Base-by-base conservation (phyloP, 768 basidiomycete species). In the Boletus insuetus region DNA sequence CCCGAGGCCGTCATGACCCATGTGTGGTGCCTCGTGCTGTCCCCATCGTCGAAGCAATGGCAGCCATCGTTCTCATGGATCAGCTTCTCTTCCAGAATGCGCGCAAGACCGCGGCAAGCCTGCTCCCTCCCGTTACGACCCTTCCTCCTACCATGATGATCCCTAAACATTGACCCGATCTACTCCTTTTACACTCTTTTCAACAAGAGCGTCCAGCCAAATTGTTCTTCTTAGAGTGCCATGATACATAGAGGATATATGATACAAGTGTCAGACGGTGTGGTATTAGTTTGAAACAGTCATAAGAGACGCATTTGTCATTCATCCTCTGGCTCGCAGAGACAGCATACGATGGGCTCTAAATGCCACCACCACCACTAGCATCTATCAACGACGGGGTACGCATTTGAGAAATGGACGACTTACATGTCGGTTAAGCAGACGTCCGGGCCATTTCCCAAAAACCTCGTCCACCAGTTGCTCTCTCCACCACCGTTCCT, bases 31-130 rank as follows among this genome's bases (percentile, higher is more conserved):
- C 96, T 40, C 86, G 94, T 45, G 94, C 94, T 19, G 93, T 98
- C 10, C 94, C 97, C 41, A 99, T 99, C 64, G 96, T 98, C 42
- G 97, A 99, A 75, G 85, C 92, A 1, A 99, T 99, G 97, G 94
- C 96, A 0, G 87, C 89, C 26, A 79, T 98, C 46, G 96, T 98
- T 55, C 81, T 97, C 61, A 92, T 99, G 87, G 97, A 99, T 69
- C 84, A 89, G 65, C 78, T 98, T 54, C 80, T 98, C 39, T 85
- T 91, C 54, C 96, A 98, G 74, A 91, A 93, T 60, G 79, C 94
- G 10, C 85, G 96, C 47, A 79, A 79, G 68, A 77, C 86, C 2
- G 83, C 95, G 2, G 81, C 87, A 8, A 75, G 82, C 46, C 75
- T 94, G 37, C 81, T 98, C n/a, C 93, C 95, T 19, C 79, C 89